Evolutionary conservation across 2,329 filamentous ascomycete species (phyloP), one percentile per base, ranked within the genome.

Genomic region (Calonectria pseudoturangicola): DNA sequence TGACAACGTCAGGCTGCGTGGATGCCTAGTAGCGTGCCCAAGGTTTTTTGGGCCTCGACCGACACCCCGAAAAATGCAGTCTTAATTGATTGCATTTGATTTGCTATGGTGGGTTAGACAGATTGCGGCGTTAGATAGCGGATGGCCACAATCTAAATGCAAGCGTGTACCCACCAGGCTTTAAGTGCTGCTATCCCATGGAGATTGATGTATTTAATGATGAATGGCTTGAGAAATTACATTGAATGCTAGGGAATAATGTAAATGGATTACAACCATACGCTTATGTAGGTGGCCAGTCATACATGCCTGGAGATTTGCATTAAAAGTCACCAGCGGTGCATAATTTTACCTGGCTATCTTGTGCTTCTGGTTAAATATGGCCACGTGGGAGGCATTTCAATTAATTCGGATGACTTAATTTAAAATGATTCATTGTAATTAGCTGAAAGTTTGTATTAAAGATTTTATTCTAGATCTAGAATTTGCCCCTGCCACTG

Each of bases 21-120:
- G 54, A 33, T 60, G 54, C 54, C 54, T 36, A 21, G 54, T 60
- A 36, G 54, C 36, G 10, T 41, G 54, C 54, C 54, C 54, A 60
- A 60, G n/a, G 13, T 16, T 58, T 27, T 60, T 60, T 10, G 36
- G 54, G 54, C 54, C 54, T 21, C 54, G 36, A 58, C 18, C 12
- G 2, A 2, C 12, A 21, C 54, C 33, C 33, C 33, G 7, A 25
- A 60, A 28, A 41, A 16, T 33, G n/a, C 18, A 10, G n/a, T 25
- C 8, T 25, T 25, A 13, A 10, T 48, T n/a, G 45, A 48, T 25
- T 48, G n/a, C 45, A 48, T 25, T 48, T 48, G n/a, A 48, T 48
- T 48, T 48, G 45, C 45, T 9, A 25, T 4, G 7, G 12, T 12
- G 8, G 2, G n/a, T 21, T 48, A 25, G n/a, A 25, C 3, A 48